Percentiles rank a stretch among this genome's conserved stretches.
Conservation (phyloP, 2,329 filamentous ascomycete genomes). For the Pseudogymnoascus verrucosus region DNA sequence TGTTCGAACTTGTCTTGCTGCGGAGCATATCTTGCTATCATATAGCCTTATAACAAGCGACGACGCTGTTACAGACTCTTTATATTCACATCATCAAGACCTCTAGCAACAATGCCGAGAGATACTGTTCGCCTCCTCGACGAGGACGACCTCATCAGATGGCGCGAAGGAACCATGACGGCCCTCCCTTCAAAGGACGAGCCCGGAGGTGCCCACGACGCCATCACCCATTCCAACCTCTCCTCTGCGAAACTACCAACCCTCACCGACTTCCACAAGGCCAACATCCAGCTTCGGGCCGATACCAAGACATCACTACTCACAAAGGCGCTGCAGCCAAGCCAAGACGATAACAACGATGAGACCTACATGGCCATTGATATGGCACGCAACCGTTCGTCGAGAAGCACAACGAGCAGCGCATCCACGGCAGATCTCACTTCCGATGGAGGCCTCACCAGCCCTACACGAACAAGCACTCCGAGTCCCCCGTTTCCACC, state of each 20-base stretch:
- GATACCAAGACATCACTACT: slow-evolving; percentile 71
- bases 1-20: background rate
- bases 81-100: slow-evolving; percentile 1
- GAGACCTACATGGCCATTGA: slow-evolving; percentile 37
- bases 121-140: slow-evolving; percentile 1
- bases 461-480: slow-evolving; percentile 77
- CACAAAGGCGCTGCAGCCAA: slow-evolving; percentile 71
- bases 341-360: slow-evolving; percentile 43
- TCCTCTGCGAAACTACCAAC: slow-evolving; percentile 9
- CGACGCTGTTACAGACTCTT: background rate
- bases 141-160: slow-evolving; percentile 6
- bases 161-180: slow-evolving; percentile 3
- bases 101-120: slow-evolving; percentile 4
- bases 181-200: background rate
- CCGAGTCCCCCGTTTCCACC: slow-evolving; percentile 77
- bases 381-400: slow-evolving; percentile 38
- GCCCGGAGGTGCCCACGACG: background rate
- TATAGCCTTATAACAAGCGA: background rate
- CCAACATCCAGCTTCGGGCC: slow-evolving; percentile 36
- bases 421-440: slow-evolving; percentile 84
- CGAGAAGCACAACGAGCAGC: slow-evolving; percentile 71
- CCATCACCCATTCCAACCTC: slow-evolving; percentile 9
- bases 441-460: slow-evolving; percentile 88
- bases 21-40: background rate
- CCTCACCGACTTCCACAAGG: slow-evolving; percentile 26